phyloP scores from a whole-genome alignment of 257 asterid species.

The Ilex asprella region DNA sequence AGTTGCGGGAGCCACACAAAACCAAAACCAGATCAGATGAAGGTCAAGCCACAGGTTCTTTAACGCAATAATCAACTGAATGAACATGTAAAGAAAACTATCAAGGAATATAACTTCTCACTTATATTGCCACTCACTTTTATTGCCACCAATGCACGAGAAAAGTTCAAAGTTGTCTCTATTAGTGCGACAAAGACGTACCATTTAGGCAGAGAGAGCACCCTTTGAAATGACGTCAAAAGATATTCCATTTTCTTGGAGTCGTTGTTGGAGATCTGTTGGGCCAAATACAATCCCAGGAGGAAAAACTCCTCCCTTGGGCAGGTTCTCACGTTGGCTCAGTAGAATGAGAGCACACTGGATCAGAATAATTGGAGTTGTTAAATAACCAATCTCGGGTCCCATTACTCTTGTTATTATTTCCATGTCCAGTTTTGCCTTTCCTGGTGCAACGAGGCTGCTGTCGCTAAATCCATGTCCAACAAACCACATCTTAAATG shows the following conservation, averaged over 20 bases:
- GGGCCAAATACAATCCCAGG: constrained; percentile 92
- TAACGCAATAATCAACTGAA: too few relatives aligned
- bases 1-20: too few relatives aligned
- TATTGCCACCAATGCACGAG: background rate
- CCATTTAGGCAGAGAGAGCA: constrained; percentile 21
- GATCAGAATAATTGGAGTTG: constrained; percentile 71
- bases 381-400: constrained; percentile 85
- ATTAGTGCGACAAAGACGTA: background rate
- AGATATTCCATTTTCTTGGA: constrained; percentile 70
- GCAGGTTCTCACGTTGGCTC: constrained; percentile 46
- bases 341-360: constrained; percentile 70
- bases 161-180: background rate
- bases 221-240: constrained; percentile 70
- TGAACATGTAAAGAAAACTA: background rate
- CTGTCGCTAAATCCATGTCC: constrained; percentile 67
- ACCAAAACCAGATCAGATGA: too few relatives aligned
- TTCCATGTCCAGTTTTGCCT: constrained; percentile 59
- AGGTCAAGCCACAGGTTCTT: too few relatives aligned
- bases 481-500: constrained; percentile 89
- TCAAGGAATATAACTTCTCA: background rate
- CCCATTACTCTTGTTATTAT: constrained; percentile 78
- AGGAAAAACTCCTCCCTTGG: constrained; percentile 77
- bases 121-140: background rate
- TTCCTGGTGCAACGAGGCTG: constrained; percentile 32
- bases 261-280: constrained; percentile 59